Evolutionary conservation across 2,329 filamentous ascomycete genomes (phyloP).

Genomic region (Westerdykella sp.): DNA sequence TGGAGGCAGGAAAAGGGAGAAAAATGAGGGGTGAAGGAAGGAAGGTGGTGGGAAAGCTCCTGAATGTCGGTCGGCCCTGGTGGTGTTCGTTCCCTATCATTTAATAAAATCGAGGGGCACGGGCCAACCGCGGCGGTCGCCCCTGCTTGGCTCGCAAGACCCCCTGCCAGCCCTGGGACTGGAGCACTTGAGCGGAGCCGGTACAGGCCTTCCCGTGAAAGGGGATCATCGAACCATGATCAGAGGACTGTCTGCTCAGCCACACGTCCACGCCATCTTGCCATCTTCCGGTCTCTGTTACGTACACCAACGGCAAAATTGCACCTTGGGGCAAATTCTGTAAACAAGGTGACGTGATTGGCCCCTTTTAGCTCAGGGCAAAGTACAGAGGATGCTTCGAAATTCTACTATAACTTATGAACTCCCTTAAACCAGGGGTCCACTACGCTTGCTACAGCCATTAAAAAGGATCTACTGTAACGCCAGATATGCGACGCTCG

Average conservation of each 20-base stretch:
- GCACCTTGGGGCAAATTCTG: too few relatives aligned
- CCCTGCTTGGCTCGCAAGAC: conserved; percentile 1
- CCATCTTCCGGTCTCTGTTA: neutral
- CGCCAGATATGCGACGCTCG: too few relatives aligned
- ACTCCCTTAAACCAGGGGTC: too few relatives aligned
- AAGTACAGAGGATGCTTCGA: too few relatives aligned
- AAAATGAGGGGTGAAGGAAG: conserved; percentile 3
- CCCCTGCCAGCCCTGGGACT: too few relatives aligned
- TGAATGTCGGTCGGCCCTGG: neutral
- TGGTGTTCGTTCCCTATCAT: conserved; percentile 1
- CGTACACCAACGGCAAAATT: neutral
- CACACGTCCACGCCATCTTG: conserved; percentile 3
- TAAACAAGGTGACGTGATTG: too few relatives aligned
- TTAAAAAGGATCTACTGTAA: too few relatives aligned
- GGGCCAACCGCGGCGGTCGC: conserved; percentile 11
- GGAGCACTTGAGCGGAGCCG: neutral
- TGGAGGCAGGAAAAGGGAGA: conserved; percentile 3
- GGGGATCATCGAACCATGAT: conserved; percentile 18
- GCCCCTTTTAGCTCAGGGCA: too few relatives aligned
- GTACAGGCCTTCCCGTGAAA: conserved; percentile 13
- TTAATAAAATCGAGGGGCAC: conserved; percentile 21
- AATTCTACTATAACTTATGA: too few relatives aligned
- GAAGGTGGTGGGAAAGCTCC: conserved; percentile 8
- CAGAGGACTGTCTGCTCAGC: conserved; percentile 11
- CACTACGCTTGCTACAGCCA: too few relatives aligned